A percentile compares a stretch with the other conserved stretches of the same genome.
These are phyloP conservation scores for Pichia sp. DNA, from an alignment of 1,139 yeast species.

Conservation along the genomic window DNA sequence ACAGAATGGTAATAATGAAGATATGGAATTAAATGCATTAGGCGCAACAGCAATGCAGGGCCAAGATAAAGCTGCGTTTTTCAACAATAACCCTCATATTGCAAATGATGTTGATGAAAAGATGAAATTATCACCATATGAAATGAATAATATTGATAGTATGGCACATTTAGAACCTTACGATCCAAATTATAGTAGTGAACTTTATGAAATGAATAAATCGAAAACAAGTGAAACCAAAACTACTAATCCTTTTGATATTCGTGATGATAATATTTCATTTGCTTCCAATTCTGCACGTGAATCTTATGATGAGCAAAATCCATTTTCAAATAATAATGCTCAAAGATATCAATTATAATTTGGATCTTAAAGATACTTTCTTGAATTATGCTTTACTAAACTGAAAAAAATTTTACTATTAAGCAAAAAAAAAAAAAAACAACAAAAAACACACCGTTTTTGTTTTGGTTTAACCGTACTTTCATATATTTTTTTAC, in stretches of 20 bases:
- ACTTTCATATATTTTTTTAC: too few species aligned
- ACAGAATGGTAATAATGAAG: conserved; percentile 41
- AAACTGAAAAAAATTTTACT: too few species aligned
- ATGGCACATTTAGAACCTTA: conserved; percentile 24
- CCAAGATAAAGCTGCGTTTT: conserved; percentile 40
- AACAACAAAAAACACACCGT: too few species aligned
- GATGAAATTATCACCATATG: conserved; percentile 83
- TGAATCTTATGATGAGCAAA: conserved; percentile 6
- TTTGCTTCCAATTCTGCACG: not conserved
- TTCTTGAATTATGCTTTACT: too few species aligned
- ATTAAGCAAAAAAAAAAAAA: too few species aligned
- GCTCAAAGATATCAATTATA: not conserved
- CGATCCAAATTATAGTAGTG: conserved; percentile 11
- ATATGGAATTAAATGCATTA: conserved; percentile 77
- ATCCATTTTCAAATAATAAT: conserved; percentile 8
- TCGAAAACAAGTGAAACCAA: not conserved
- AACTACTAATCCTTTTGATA: conserved; percentile 15
- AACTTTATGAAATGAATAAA: conserved; percentile 4
- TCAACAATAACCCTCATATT: conserved; percentile 49
- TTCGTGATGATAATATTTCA: conserved; percentile 9
- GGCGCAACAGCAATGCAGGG: conserved; percentile 87
- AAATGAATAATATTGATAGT: conserved; percentile 66
- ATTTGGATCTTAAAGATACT: too few species aligned
- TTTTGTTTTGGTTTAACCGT: too few species aligned
- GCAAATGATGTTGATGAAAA: conserved; percentile 73